Percentiles rank a stretch among this genome's conserved stretches.
Evolutionary conservation across 2,329 filamentous ascomycete genomes (phyloP).

Genomic region (Hypomyces perniciosus): DNA sequence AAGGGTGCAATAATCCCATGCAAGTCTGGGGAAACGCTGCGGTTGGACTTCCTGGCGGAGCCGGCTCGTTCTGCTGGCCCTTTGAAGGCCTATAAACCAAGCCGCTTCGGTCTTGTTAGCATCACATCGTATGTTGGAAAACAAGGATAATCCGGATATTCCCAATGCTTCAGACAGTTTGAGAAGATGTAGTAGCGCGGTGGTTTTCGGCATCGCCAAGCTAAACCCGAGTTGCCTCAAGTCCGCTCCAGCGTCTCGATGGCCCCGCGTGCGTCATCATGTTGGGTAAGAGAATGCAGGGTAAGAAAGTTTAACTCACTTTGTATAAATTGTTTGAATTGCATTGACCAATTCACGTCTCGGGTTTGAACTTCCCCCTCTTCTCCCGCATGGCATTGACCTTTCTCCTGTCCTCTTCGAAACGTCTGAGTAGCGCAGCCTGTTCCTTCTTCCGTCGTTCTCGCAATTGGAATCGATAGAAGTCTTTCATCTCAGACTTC

Average conservation of each 20-base stretch:
- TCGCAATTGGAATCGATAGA: constrained; percentile 78
- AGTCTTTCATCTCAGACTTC: constrained; percentile 61
- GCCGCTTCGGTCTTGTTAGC: background rate
- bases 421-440: constrained; percentile 59
- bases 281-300: constrained; percentile 13
- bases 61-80: background rate
- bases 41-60: too few species aligned
- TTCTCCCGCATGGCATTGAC: constrained; percentile 65
- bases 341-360: constrained; percentile 29
- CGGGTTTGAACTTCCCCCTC: constrained; percentile 55
- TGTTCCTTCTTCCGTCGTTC: constrained; percentile 74
- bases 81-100: background rate
- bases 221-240: constrained; percentile 19
- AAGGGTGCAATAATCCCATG: too few species aligned
- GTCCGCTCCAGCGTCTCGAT: constrained; percentile 28
- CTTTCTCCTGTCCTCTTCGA: constrained; percentile 69
- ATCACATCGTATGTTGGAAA: background rate
- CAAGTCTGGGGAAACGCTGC: too few species aligned
- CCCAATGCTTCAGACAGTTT: constrained; percentile 46
- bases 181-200: constrained; percentile 63
- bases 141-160: background rate
- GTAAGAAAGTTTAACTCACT: constrained; percentile 8
- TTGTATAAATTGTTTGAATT: background rate
- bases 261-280: constrained; percentile 51
- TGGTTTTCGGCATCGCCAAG: constrained; percentile 51